Evolutionary conservation across 257 asterid genomes (phyloP).

Genomic region (Schizonepeta tenuifolia): DNA sequence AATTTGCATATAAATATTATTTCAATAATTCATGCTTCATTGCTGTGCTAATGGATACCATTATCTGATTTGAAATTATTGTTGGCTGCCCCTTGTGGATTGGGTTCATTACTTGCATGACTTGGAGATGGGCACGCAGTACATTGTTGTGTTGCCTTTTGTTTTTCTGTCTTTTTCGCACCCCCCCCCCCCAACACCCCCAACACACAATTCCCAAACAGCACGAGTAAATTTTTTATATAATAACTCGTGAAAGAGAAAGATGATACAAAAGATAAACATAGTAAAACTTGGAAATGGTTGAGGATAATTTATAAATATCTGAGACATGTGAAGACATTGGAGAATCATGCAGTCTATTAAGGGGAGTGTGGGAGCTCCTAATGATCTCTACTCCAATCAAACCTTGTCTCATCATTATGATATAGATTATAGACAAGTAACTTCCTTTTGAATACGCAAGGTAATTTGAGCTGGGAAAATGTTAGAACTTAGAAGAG

Average conservation of each 20-base stretch:
- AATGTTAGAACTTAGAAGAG: neutral
- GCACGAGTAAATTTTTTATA: too few species aligned
- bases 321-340: slow-evolving; percentile 5
- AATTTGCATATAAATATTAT: too few species aligned
- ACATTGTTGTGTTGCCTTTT: too few species aligned
- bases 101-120: too few species aligned
- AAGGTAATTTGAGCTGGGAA: slow-evolving; percentile 11
- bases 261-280: neutral
- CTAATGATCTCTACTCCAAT: neutral
- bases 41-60: neutral
- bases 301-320: neutral
- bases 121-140: too few species aligned
- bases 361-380: neutral
- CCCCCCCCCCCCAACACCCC: too few species aligned
- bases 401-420: neutral
- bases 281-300: neutral
- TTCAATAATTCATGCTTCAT: too few species aligned
- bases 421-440: slow-evolving; percentile 14
- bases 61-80: too few species aligned
- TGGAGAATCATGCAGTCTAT: too few species aligned
- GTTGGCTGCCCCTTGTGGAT: too few species aligned
- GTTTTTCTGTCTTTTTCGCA: too few species aligned
- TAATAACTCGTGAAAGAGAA: neutral
- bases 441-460: slow-evolving; percentile 6
- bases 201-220: too few species aligned